Conservation (phyloP, 2,329 filamentous ascomycete species). For the Clarireedia sp. region DNA sequence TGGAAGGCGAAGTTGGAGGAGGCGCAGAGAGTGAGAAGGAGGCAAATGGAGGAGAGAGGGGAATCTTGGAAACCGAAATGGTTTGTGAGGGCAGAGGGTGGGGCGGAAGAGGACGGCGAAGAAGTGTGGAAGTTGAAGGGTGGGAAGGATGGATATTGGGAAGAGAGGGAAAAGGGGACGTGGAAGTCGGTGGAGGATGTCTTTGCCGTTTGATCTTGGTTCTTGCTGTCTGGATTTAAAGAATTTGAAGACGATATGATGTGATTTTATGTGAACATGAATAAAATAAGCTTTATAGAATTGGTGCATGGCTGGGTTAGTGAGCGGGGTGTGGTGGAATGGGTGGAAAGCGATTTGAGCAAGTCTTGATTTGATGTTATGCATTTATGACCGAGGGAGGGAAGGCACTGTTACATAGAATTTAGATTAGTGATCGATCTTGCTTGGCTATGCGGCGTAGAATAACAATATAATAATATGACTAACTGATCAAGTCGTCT, state of each 20-base stretch:
- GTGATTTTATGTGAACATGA: not conserved
- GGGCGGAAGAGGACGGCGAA: constrained; percentile 54
- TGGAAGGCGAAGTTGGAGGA: constrained; percentile 82
- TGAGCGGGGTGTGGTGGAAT: not conserved
- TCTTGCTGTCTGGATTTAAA: too few species aligned
- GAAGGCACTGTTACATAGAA: too few species aligned
- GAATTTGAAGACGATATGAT: not conserved
- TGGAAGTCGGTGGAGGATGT: constrained; percentile 55
- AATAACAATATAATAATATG: too few species aligned
- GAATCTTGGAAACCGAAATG: constrained; percentile 69
- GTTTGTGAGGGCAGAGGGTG: constrained; percentile 64
- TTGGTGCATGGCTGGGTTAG: not conserved
- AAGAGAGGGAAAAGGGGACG: constrained; percentile 58
- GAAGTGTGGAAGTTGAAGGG: constrained; percentile 69
- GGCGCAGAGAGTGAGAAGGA: constrained; percentile 66
- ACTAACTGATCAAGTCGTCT: too few species aligned
- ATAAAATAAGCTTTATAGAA: not conserved
- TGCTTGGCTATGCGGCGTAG: too few species aligned
- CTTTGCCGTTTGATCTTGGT: constrained; percentile 29
- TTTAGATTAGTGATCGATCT: too few species aligned
- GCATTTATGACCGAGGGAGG: too few species aligned
- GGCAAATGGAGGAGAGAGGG: constrained; percentile 66
- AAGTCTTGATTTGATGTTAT: too few species aligned
- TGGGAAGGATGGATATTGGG: constrained; percentile 91
- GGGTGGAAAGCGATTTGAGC: not conserved